Base-by-base conservation (phyloP, 371 early-diverging fungal species). In the Polyrhizophydium stewartii region DNA sequence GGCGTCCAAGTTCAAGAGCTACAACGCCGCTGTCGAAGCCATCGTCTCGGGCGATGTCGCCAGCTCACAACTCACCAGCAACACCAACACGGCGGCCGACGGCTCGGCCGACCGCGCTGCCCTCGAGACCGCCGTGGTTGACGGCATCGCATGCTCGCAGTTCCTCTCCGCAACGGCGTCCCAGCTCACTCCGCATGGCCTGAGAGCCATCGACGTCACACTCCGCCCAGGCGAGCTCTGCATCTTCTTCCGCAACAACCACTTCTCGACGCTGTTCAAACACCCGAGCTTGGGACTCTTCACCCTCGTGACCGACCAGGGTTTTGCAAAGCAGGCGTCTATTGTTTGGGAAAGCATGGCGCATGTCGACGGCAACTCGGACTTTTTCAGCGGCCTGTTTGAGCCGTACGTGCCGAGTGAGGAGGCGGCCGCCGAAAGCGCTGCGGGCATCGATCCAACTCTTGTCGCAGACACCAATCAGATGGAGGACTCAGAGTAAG, bases 221-320 rank as follows among this genome's bases (percentile, higher is more conserved):
- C 74, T 93, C 37, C 87, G 87, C 1, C 73, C 77, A 3, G 72
- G 79, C 28, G 73, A 81, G 1, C 73, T 92, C 21, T 82, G 85
- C 56, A 92, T 93, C 27, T 71, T 94, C 32, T 96, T 96, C 81
- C 78, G 96, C 46, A 94, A 94, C 71, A 96, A 96, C 69, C 96
- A 96, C 66, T 95, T 95, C 60, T 87, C 85, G 2, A 92, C 93
- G 0, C 71, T 96, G 24, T 88, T 78, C 65, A 88, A 87, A 71
- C 87, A 87, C 59, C 0, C 62, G 75, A 63, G 74, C 69, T 10
- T 79, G 0, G 81, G 73, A 27, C 75, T 96, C 22, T 92, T 80
- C 70, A 84, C 88, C 41, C 79, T 96, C 28, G 90, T 93, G 40
- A 94, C 95, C 2, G 96, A 96, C 65, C 86, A 90, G 30, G 91